A percentile compares a stretch with the other conserved stretches of the same genome.
Conservation (phyloP, 78 protist species). For the Monocercomonoides exilis region DNA sequence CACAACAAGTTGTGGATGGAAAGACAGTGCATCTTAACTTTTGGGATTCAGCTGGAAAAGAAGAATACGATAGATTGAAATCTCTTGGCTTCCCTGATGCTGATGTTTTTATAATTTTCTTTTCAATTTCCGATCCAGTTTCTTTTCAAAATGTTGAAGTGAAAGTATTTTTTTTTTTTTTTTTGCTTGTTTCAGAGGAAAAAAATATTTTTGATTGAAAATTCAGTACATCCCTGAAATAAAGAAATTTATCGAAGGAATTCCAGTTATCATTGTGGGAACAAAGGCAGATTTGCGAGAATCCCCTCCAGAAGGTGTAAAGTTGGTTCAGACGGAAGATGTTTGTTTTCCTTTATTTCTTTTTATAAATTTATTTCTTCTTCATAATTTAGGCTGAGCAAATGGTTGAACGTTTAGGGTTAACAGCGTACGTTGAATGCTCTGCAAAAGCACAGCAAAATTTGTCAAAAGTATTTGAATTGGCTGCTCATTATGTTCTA, state of each 20-base stretch:
- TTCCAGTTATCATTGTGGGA: constrained; percentile 1
- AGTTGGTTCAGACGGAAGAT: background rate
- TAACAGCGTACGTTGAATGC: background rate
- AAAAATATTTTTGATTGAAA: too few species aligned
- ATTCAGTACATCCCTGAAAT: background rate
- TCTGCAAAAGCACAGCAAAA: background rate
- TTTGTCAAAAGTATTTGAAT: background rate
- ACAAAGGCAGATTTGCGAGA: constrained; percentile 1
- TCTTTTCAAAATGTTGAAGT: background rate
- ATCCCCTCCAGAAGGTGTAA: background rate
- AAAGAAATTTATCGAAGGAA: background rate
- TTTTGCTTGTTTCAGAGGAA: too few species aligned
- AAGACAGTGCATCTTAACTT: background rate
- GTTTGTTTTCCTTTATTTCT: background rate
- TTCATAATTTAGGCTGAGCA: background rate
- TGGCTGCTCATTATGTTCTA: too few species aligned
- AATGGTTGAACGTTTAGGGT: background rate
- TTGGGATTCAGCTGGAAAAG: background rate
- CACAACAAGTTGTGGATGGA: constrained; percentile 1
- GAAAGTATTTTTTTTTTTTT: background rate
- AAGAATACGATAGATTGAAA: constrained; percentile 30
- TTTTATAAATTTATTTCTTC: background rate
- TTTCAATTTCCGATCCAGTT: background rate
- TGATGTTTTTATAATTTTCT: constrained; percentile 56
- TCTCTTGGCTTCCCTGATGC: constrained; percentile 64